Evolutionary conservation across 768 basidiomycete genomes (phyloP).

Genomic region (Steccherinum ochraceum): DNA sequence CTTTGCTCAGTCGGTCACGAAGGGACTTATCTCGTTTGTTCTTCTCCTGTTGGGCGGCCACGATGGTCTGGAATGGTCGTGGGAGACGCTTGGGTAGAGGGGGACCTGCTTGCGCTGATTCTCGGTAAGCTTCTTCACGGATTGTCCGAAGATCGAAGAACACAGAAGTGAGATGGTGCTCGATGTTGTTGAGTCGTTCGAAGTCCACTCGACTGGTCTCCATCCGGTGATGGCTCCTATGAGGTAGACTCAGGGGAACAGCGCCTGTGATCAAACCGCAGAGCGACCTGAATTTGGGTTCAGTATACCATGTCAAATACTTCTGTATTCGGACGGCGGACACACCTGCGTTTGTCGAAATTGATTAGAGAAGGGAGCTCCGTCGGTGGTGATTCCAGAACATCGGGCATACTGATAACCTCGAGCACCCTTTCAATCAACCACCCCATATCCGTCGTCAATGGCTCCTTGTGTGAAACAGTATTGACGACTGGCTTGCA

Average conservation of each 20-base stretch:
- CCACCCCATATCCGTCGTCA: constrained; percentile 79
- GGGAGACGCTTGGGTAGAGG: constrained; percentile 38
- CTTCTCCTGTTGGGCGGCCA: constrained; percentile 72
- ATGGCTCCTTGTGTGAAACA: constrained; percentile 38
- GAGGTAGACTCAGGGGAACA: constrained; percentile 36
- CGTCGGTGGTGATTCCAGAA: constrained; percentile 47
- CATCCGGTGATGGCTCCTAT: constrained; percentile 40
- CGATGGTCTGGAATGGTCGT: constrained; percentile 62
- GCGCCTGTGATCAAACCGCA: constrained; percentile 57
- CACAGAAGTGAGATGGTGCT: constrained; percentile 53
- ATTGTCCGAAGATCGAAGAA: constrained; percentile 69
- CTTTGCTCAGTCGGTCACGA: constrained; percentile 63
- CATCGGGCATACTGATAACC: constrained; percentile 68
- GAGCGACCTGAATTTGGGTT: constrained; percentile 44
- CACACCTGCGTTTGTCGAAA: constrained; percentile 77
- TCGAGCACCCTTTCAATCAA: constrained; percentile 77
- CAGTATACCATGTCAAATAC: background rate
- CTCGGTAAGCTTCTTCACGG: constrained; percentile 69
- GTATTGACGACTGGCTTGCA: constrained; percentile 41
- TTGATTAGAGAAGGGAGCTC: constrained; percentile 62
- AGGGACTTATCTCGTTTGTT: constrained; percentile 68
- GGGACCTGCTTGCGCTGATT: constrained; percentile 42
- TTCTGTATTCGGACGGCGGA: background rate
- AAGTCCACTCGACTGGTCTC: constrained; percentile 62
- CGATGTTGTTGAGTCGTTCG: constrained; percentile 70